Conservation (phyloP, 441 rosid genomes). For the Flueggea neowawraea region DNA sequence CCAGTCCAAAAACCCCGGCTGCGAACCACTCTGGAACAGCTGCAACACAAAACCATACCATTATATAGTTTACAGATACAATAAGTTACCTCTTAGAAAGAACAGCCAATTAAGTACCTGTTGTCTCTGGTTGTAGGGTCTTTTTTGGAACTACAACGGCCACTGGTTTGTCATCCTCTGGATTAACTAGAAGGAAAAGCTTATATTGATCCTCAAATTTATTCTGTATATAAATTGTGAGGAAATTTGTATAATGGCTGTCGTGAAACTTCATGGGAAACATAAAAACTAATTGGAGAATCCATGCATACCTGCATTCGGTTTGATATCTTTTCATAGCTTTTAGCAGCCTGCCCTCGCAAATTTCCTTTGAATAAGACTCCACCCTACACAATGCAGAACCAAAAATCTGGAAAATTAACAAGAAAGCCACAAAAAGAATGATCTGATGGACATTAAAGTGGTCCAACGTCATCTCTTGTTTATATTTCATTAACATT, state of each 20-base stretch:
- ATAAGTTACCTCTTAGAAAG: neutral
- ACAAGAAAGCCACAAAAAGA: no score
- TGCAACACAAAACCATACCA: slow-evolving; percentile 28
- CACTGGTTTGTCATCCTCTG: slow-evolving; percentile 94
- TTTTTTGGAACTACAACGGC: slow-evolving; percentile 90
- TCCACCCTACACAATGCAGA: slow-evolving; percentile 49
- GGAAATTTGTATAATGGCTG: slow-evolving; percentile 10
- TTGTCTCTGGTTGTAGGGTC: slow-evolving; percentile 78
- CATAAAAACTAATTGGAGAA: slow-evolving; percentile 3
- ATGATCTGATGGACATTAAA: no score
- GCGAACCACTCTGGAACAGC: slow-evolving; percentile 99
- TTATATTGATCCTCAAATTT: slow-evolving; percentile 79
- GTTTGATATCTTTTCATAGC: slow-evolving; percentile 74
- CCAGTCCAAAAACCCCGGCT: slow-evolving; percentile 88
- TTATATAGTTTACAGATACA: slow-evolving; percentile 6
- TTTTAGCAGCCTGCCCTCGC: slow-evolving; percentile 77
- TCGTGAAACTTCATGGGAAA: slow-evolving; percentile 6
- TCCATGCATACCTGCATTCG: slow-evolving; percentile 59
- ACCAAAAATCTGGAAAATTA: no score
- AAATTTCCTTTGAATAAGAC: slow-evolving; percentile 93
- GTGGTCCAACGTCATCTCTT: no score
- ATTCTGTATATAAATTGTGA: slow-evolving; percentile 46
- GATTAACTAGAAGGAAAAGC: slow-evolving; percentile 83
- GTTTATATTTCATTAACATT: no score
- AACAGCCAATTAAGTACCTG: slow-evolving; percentile 40